Percentiles rank a stretch among this genome's conserved stretches.
phyloP scores from a whole-genome alignment of 192 early-diverging fungal genomes.

The Obelidium mucronatum region DNA sequence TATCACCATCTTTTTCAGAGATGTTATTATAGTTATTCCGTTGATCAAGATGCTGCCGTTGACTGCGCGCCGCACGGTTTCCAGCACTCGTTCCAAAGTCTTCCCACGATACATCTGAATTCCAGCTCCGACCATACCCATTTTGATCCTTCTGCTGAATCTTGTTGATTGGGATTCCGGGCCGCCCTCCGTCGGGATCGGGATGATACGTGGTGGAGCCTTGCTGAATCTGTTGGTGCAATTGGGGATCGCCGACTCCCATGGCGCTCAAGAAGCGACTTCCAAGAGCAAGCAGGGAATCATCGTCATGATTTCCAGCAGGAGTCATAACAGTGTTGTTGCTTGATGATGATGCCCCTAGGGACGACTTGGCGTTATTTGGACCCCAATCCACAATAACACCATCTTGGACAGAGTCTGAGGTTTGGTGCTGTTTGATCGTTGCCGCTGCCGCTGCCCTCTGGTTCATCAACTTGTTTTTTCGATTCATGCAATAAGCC shows the following conservation, averaged over 20 bases:
- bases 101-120: conserved; percentile 19
- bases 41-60: too few species aligned
- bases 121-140: conserved; percentile 3
- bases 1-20: not conserved
- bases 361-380: not conserved
- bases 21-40: not conserved
- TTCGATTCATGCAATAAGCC: conserved; percentile 41
- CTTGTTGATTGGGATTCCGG: conserved; percentile 4
- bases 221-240: not conserved
- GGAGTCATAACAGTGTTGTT: not conserved
- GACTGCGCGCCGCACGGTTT: not conserved
- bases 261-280: conserved; percentile 14
- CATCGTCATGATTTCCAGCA: conserved; percentile 1
- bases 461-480: too few species aligned
- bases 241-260: conserved; percentile 4
- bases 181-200: not conserved
- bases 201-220: not conserved
- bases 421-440: too few species aligned
- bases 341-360: too few species aligned
- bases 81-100: conserved; percentile 19
- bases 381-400: too few species aligned
- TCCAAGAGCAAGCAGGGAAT: not conserved
- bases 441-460: too few species aligned
- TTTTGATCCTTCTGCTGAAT: not conserved
- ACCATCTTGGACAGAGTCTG: too few species aligned